Percentiles rank a stretch among this genome's conserved stretches.
Evolutionary conservation across 805 yeast species (phyloP).

Genomic region (Yarrowia keelungensis): DNA sequence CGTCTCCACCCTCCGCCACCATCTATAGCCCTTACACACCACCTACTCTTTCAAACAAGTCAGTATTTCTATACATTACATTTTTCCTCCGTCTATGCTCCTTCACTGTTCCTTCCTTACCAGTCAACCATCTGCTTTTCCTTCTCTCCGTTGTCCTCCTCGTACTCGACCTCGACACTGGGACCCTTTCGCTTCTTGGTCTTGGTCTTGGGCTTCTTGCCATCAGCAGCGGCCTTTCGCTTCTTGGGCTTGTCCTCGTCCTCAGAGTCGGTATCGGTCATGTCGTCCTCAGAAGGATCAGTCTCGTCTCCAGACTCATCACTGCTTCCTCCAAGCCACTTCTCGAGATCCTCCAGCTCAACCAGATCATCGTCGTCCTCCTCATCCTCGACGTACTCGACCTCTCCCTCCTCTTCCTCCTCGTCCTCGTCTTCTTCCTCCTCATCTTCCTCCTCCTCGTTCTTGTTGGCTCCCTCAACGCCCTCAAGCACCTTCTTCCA

Average conservation of each 20-base stretch:
- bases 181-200: constrained; percentile 41
- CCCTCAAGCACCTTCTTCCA: constrained; percentile 91
- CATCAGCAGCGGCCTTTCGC: constrained; percentile 29
- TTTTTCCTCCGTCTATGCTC: constrained; percentile 21
- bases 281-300: constrained; percentile 25
- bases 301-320: constrained; percentile 44
- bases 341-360: constrained; percentile 90
- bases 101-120: background rate
- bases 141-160: constrained; percentile 42
- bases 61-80: constrained; percentile 24
- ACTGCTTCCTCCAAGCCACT: constrained; percentile 65
- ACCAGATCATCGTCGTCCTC: constrained; percentile 78
- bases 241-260: constrained; percentile 39
- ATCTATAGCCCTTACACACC: background rate
- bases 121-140: constrained; percentile 38
- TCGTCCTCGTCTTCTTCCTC: constrained; percentile 59
- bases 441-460: constrained; percentile 59
- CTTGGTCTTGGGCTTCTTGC: constrained; percentile 26
- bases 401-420: constrained; percentile 68
- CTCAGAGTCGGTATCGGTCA: constrained; percentile 30
- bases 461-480: constrained; percentile 71
- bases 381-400: constrained; percentile 88
- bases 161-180: constrained; percentile 46
- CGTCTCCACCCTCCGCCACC: background rate
- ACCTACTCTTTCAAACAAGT: background rate